phyloP scores from a whole-genome alignment of 768 basidiomycete species.

The Jaapia argillacea region DNA sequence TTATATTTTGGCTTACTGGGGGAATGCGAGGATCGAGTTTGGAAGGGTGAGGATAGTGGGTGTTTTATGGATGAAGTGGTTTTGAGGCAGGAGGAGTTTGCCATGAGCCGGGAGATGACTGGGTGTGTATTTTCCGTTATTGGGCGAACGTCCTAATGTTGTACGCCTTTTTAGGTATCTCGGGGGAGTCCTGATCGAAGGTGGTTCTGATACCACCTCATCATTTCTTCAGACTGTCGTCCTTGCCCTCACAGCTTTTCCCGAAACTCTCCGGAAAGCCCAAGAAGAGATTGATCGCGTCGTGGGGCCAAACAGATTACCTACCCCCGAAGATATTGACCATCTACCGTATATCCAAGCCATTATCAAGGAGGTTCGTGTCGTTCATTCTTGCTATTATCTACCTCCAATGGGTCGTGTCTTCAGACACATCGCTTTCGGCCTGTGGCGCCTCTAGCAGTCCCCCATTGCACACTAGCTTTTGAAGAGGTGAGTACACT shows the following conservation, averaged over 20 bases:
- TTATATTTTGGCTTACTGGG: constrained; percentile 21
- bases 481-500: neutral
- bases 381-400: neutral
- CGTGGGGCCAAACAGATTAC: constrained; percentile 13
- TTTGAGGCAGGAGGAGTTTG: constrained; percentile 13
- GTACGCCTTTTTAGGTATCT: neutral
- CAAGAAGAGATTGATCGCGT: constrained; percentile 17
- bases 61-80: constrained; percentile 24
- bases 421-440: too few species aligned
- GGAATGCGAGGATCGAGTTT: constrained; percentile 15
- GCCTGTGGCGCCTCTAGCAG: too few species aligned
- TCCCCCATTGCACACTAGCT: too few species aligned
- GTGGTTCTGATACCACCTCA: constrained; percentile 9
- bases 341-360: constrained; percentile 13
- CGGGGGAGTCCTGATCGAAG: constrained; percentile 8
- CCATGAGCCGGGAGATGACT: constrained; percentile 14
- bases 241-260: constrained; percentile 9
- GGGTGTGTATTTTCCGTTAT: constrained; percentile 10
- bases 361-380: constrained; percentile 9
- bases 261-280: constrained; percentile 15
- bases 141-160: neutral
- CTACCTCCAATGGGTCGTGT: too few species aligned
- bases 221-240: constrained; percentile 7
- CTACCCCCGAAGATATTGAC: constrained; percentile 8
- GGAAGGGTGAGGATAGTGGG: constrained; percentile 16